phyloP scores from a whole-genome alignment of 2,329 filamentous ascomycete genomes.

The Nothomitra cinnamomea region DNA sequence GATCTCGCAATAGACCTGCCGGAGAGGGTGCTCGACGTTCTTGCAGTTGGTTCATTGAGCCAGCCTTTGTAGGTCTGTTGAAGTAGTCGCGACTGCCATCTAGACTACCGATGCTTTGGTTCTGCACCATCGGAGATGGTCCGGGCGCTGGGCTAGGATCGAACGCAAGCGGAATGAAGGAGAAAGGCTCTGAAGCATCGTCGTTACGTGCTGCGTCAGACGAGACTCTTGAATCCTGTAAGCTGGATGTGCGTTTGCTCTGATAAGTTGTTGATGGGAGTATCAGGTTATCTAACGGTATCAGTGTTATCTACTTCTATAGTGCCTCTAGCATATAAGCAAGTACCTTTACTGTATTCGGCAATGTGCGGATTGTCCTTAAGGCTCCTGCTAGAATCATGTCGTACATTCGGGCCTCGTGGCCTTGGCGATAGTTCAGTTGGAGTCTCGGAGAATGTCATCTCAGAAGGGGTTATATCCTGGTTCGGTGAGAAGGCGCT shows the following conservation, averaged over 20 bases:
- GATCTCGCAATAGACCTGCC: not conserved
- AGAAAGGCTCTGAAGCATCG: constrained; percentile 20
- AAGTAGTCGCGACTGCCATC: not conserved
- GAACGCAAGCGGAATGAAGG: constrained; percentile 32
- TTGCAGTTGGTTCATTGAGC: not conserved
- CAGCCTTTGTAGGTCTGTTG: not conserved
- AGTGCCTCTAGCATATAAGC: constrained; percentile 1
- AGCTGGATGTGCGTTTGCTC: constrained; percentile 8
- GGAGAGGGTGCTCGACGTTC: not conserved
- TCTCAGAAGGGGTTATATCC: constrained; percentile 19
- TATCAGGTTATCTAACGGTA: constrained; percentile 10
- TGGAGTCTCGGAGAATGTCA: constrained; percentile 2
- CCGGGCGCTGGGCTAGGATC: constrained; percentile 29
- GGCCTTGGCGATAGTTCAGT: constrained; percentile 13
- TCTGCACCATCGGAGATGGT: constrained; percentile 11
- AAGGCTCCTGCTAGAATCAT: constrained; percentile 7
- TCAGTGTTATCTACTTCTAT: constrained; percentile 3
- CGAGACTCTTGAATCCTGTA: not conserved
- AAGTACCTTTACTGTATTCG: constrained; percentile 19
- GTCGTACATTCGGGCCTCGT: constrained; percentile 14
- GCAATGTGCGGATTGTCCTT: constrained; percentile 15
- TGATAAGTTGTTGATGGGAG: constrained; percentile 11
- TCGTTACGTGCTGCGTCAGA: not conserved
- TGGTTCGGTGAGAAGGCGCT: constrained; percentile 40
- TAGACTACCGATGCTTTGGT: not conserved